Conservation (phyloP, 768 basidiomycete species). For the Boletus barrowsii region DNA sequence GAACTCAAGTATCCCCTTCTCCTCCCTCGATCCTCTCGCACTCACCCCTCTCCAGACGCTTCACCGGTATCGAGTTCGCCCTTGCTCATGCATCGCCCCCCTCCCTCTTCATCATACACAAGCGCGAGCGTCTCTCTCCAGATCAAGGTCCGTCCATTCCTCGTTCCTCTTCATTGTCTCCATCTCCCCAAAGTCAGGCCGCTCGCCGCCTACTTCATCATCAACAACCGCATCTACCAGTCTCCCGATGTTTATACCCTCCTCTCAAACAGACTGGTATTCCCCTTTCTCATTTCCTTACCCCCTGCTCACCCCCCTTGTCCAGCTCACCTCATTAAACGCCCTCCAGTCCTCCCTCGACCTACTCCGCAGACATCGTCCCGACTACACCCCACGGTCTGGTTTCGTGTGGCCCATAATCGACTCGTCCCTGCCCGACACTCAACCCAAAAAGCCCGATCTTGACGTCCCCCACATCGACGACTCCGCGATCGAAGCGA, state of each 20-base stretch:
- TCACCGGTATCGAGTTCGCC: constrained; percentile 85
- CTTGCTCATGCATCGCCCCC: constrained; percentile 80
- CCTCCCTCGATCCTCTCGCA: not conserved
- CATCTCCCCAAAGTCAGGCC: constrained; percentile 53
- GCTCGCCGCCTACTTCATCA: constrained; percentile 80
- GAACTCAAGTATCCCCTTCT: constrained; percentile 60
- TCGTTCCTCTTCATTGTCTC: not conserved
- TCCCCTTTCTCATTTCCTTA: constrained; percentile 12
- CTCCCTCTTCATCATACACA: constrained; percentile 84
- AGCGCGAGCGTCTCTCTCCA: constrained; percentile 78
- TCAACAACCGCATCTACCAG: constrained; percentile 87
- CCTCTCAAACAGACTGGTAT: constrained; percentile 78
- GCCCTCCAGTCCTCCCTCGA: constrained; percentile 76
- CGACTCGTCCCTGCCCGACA: constrained; percentile 47
- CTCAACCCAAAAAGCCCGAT: constrained; percentile 39
- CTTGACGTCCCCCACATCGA: constrained; percentile 27
- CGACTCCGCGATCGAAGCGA: constrained; percentile 16
- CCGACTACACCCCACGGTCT: constrained; percentile 79
- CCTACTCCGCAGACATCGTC: constrained; percentile 66
- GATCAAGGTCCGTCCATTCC: constrained; percentile 61
- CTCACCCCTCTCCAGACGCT: constrained; percentile 51
- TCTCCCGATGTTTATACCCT: constrained; percentile 83
- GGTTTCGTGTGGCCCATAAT: constrained; percentile 85
- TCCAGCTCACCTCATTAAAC: constrained; percentile 64
- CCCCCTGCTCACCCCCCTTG: not conserved